Conservation (phyloP, 2,329 filamentous ascomycete species). For the Chaetomium sp. region DNA sequence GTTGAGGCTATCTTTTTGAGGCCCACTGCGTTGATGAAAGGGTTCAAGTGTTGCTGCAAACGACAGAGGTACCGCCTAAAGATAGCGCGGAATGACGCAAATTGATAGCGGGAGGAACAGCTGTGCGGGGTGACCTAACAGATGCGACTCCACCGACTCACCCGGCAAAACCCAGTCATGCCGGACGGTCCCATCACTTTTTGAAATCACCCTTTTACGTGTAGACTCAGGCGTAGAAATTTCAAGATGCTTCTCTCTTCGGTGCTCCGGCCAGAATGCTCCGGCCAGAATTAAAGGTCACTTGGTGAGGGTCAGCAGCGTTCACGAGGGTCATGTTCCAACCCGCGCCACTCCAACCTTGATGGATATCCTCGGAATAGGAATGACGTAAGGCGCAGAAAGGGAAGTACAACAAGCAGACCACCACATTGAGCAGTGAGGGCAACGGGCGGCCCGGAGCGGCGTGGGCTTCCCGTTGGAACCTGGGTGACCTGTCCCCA, state of each 20-base stretch:
- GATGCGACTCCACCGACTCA: constrained; percentile 6
- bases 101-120: not conserved
- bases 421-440: no score
- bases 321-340: constrained; percentile 3
- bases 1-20: no score
- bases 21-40: no score
- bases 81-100: not conserved
- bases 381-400: constrained; percentile 10
- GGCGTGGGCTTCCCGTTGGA: no score
- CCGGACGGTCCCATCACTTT: not conserved
- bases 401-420: no score
- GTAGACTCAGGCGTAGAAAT: not conserved
- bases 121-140: not conserved
- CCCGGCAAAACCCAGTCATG: constrained; percentile 7
- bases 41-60: no score
- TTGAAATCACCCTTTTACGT: no score
- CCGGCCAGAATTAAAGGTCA: constrained; percentile 1
- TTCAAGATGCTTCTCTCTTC: not conserved
- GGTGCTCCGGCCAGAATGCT: not conserved
- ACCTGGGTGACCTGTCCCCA: no score
- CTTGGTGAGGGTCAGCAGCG: constrained; percentile 6
- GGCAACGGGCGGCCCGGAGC: no score
- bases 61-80: not conserved
- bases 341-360: constrained; percentile 1
- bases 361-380: constrained; percentile 3